Evolutionary conservation across 805 yeast genomes (phyloP).

Genomic region (Monosporozyma servazzii): DNA sequence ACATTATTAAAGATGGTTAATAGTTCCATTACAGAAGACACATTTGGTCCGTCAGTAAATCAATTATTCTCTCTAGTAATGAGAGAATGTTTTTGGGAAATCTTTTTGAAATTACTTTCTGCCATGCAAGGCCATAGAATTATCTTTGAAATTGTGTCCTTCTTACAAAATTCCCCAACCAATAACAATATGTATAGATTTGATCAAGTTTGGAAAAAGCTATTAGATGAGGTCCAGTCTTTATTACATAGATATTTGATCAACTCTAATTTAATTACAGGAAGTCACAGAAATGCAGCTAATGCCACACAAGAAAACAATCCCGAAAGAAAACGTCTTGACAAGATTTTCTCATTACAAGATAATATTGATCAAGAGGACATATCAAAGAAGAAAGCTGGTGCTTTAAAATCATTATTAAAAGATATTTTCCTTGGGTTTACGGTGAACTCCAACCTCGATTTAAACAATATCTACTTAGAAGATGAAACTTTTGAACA

Average conservation of each 20-base stretch:
- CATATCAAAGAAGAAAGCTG: conserved; percentile 28
- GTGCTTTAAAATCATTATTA: conserved; percentile 37
- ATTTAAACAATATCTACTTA: conserved; percentile 39
- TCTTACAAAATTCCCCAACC: conserved; percentile 17
- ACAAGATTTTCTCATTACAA: conserved; percentile 20
- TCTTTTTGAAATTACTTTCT: conserved; percentile 54
- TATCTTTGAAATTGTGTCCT: conserved; percentile 45
- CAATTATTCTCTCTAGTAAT: conserved; percentile 48
- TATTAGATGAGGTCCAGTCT: conserved; percentile 29
- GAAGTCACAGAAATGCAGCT: conserved; percentile 1
- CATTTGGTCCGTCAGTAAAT: conserved; percentile 33
- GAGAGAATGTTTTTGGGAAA: conserved; percentile 59
- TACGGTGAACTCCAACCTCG: conserved; percentile 30
- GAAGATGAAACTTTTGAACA: conserved; percentile 50
- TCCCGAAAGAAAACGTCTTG: conserved; percentile 6
- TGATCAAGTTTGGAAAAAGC: conserved; percentile 36
- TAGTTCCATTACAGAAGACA: conserved; percentile 11
- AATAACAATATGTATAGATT: conserved; percentile 27
- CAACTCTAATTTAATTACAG: conserved; percentile 9
- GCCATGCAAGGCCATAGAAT: conserved; percentile 65
- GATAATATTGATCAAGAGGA: conserved; percentile 21
- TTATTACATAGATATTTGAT: conserved; percentile 18
- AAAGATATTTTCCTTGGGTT: conserved; percentile 69
- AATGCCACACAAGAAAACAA: conserved; percentile 4
- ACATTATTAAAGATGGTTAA: conserved; percentile 30